Conservation (phyloP, 2,329 filamentous ascomycete genomes). For the Rhexocercosporidium sp. region DNA sequence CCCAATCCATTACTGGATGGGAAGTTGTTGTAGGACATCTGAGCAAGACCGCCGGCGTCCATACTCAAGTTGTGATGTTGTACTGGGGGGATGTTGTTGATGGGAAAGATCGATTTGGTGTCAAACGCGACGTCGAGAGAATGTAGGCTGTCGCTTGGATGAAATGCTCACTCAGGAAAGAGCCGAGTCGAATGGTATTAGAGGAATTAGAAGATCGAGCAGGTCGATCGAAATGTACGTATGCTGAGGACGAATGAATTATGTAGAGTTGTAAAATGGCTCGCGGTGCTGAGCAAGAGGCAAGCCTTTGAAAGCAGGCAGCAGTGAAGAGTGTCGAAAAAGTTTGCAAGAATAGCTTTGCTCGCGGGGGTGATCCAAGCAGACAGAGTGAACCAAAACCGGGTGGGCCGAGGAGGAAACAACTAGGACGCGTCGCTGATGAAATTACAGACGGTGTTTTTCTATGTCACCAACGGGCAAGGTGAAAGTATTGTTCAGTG, state of each 20-base stretch:
- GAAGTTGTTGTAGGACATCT: constrained; percentile 93
- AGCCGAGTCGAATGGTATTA: constrained; percentile 37
- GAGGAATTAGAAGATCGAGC: constrained; percentile 39
- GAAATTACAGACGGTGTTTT: constrained; percentile 34
- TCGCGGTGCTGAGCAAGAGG: constrained; percentile 33
- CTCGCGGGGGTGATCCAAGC: constrained; percentile 33
- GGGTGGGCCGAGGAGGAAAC: constrained; percentile 32
- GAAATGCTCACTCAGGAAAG: constrained; percentile 28
- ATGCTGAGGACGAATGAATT: constrained; percentile 34
- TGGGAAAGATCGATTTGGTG: constrained; percentile 18
- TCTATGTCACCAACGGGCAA: constrained; percentile 16
- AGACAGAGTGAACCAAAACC: constrained; percentile 33
- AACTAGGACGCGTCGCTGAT: constrained; percentile 32
- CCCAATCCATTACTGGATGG: constrained; percentile 73
- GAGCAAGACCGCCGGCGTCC: constrained; percentile 99
- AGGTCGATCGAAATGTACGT: constrained; percentile 36
- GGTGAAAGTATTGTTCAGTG: constrained; percentile 19
- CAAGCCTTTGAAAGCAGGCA: constrained; percentile 39
- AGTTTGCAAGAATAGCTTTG: constrained; percentile 36
- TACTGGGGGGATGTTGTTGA: constrained; percentile 29
- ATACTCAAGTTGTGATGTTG: constrained; percentile 51
- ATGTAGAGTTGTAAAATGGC: constrained; percentile 36
- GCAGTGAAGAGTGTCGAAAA: constrained; percentile 31
- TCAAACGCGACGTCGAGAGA: constrained; percentile 36
- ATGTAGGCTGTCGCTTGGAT: constrained; percentile 33